Conservation (phyloP, 148 eudicot species). For the Fagopyrum homotropicum region DNA sequence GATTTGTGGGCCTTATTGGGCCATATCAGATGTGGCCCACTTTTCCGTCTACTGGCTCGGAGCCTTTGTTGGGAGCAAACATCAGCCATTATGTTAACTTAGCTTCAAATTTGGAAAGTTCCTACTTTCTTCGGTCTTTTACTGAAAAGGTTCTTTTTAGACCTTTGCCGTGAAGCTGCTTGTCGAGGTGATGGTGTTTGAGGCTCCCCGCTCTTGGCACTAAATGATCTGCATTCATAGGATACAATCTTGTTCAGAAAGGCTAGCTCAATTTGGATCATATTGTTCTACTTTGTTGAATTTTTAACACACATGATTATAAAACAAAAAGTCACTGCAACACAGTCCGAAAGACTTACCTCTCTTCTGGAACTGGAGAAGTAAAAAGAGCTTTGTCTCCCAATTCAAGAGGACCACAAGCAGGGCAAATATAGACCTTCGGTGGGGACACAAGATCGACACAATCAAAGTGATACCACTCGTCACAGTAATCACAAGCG, state of each 20-base stretch:
- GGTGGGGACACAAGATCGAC: constrained; percentile 63
- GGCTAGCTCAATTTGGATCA: not conserved
- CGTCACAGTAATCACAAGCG: constrained; percentile 96
- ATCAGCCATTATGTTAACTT: too few relatives aligned
- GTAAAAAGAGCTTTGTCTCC: constrained; percentile 32
- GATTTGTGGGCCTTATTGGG: not conserved
- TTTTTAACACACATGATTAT: not conserved
- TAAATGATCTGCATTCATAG: constrained; percentile 27
- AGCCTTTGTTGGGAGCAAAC: too few relatives aligned
- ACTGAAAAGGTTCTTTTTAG: constrained; percentile 28
- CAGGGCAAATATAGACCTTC: constrained; percentile 78
- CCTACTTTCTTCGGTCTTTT: constrained; percentile 27
- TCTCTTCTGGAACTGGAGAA: constrained; percentile 30
- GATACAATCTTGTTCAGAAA: not conserved
- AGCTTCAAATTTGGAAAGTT: not conserved
- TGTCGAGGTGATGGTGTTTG: constrained; percentile 80
- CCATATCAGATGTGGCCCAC: not conserved
- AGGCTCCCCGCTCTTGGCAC: constrained; percentile 60
- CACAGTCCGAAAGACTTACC: constrained; percentile 29
- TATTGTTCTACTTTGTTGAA: not conserved
- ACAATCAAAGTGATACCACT: constrained; percentile 99
- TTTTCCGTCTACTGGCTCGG: not conserved
- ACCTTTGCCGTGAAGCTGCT: constrained; percentile 39
- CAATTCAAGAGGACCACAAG: constrained; percentile 46
- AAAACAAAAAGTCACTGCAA: not conserved